These are phyloP conservation scores for Leucocoprinus sp. DNA, from an alignment of 768 basidiomycete species.

Conservation along the genomic window DNA sequence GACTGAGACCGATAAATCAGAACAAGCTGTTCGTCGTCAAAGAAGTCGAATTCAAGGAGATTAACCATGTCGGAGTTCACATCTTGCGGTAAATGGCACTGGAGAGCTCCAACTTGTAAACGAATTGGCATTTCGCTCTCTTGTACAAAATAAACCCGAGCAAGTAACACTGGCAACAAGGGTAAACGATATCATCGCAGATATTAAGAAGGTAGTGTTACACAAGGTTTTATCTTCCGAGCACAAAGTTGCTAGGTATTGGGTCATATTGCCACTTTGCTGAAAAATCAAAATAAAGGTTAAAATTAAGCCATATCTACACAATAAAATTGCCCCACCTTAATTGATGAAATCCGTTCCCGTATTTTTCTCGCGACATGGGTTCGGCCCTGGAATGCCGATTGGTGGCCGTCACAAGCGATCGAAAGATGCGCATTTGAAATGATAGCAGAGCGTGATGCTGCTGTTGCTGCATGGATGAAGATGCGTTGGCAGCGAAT, in stretches of 20 bases:
- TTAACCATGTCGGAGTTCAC: conserved; percentile 34
- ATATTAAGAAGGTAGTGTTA: conserved; percentile 12
- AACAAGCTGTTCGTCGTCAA: conserved; percentile 65
- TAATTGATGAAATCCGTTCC: conserved; percentile 47
- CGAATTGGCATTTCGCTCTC: conserved; percentile 23
- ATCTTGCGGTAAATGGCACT: conserved; percentile 41
- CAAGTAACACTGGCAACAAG: conserved; percentile 42
- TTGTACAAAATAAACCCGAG: conserved; percentile 37
- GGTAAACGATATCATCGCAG: neutral
- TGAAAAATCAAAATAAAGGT: conserved; percentile 10
- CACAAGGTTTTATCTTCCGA: conserved; percentile 23
- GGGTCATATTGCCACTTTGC: conserved; percentile 36
- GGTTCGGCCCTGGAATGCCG: conserved; percentile 5
- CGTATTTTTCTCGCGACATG: conserved; percentile 21
- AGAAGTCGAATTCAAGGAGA: conserved; percentile 65
- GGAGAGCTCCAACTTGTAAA: conserved; percentile 45
- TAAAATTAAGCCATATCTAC: conserved; percentile 11
- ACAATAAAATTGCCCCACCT: conserved; percentile 30
- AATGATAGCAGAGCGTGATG: conserved; percentile 47
- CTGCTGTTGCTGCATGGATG: conserved; percentile 50
- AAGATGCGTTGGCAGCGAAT: conserved; percentile 55
- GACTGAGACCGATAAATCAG: conserved; percentile 50
- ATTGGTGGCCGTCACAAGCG: neutral
- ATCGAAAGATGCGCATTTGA: conserved; percentile 7
- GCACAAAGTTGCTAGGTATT: conserved; percentile 45